Evolutionary conservation across 305 asterid species (phyloP), one percentile per base, ranked within the genome.

Genomic region (Vinca major): DNA sequence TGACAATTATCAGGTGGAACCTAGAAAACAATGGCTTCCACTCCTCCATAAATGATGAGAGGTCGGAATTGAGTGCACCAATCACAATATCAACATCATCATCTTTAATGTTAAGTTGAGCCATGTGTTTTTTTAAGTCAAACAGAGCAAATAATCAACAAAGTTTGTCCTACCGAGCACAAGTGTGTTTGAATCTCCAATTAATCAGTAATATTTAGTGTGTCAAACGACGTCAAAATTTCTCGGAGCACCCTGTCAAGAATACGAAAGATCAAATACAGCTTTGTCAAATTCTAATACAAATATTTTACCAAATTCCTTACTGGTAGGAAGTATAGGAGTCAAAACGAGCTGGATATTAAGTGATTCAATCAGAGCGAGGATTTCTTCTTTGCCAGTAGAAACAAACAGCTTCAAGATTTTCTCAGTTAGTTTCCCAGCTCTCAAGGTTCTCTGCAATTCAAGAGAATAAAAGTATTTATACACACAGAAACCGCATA

Each of bases 281-380:
- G 63, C 68, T 58, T 58, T 50, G 14, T 45, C 54, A 53, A 44
- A 63, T 65, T 65, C 39, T 12, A 0, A 67, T 48, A 65, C 37
- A 8, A 19, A 50, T 51, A 19, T 62, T 19, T 65, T 67, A 47
- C 0, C 40, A 60, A 58, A 73, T 56, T 71, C 78, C 96, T 84
- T 83, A 88, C 95, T 86, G 69, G 98, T 92, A 51, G 96, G 96
- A 78, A 92, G 96, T 41, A 92, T 87, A 63, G 97, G 97, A 79
- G 86, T 75, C 47, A 77, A 68, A 76, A 78, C 86, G 75, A 76
- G 86, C 77, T 81, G 85, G 80, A 90, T 87, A 74, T 92, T 86
- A 70, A 92, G 85, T 50, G 96, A 82, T 41, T 78, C 79, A 57
- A 88, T 80, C 67, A 79, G 69, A 66, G 89, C 79, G 79, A 87